Evolutionary conservation across 2,329 filamentous ascomycete species (phyloP).

Genomic region (Exophiala phaeomuriformis): DNA sequence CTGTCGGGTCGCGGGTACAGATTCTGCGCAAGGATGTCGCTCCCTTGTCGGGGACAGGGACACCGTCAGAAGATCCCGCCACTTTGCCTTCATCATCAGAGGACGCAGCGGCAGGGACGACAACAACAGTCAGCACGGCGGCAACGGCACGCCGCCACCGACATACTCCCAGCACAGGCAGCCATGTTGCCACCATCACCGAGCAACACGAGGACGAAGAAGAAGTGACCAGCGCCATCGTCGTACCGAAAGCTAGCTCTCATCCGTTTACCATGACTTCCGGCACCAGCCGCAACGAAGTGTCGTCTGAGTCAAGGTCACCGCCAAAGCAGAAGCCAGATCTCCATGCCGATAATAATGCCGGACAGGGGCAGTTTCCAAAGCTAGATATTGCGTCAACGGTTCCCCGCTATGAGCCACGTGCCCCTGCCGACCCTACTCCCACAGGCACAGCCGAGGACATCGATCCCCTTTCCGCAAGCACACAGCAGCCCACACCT

Average conservation of each 20-base stretch:
- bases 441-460: conserved; percentile 18
- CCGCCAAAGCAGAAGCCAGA: conserved; percentile 2
- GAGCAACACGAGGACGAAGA: conserved; percentile 68
- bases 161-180: conserved; percentile 71
- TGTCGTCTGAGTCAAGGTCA: background rate
- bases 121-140: conserved; percentile 48
- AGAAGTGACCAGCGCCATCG: conserved; percentile 7
- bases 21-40: conserved; percentile 36
- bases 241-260: conserved; percentile 2
- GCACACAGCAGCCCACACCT: background rate
- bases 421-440: conserved; percentile 23
- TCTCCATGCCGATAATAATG: background rate
- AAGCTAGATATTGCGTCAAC: conserved; percentile 18
- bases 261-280: background rate
- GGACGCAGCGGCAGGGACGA: conserved; percentile 35
- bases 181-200: conserved; percentile 70
- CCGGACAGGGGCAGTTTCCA: conserved; percentile 8
- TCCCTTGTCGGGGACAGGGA: background rate
- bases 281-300: too few relatives aligned
- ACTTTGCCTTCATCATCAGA: conserved; percentile 9
- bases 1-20: conserved; percentile 20
- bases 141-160: conserved; percentile 78
- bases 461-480: conserved; percentile 16
- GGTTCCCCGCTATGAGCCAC: conserved; percentile 17
- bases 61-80: conserved; percentile 1